These are phyloP conservation scores for Neurospora terricola DNA, from an alignment of 495 filamentous ascomycete species.

Conservation along the genomic window DNA sequence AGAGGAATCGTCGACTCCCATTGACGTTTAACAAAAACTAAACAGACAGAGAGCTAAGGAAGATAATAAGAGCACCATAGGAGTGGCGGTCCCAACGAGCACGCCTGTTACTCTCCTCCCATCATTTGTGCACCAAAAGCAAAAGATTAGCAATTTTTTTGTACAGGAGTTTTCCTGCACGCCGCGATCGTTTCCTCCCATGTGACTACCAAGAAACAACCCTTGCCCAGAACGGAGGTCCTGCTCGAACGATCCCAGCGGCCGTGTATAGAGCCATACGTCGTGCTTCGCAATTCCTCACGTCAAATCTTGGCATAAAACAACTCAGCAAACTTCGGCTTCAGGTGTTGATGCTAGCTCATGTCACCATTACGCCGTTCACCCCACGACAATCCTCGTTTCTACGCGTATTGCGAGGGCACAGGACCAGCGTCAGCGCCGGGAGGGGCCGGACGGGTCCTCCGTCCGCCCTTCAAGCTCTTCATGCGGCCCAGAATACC, in stretches of 20 bases:
- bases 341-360: not conserved
- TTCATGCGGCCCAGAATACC: constrained; percentile 80
- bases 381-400: not conserved
- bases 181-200: not conserved
- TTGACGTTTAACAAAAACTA: not conserved
- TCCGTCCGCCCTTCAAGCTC: constrained; percentile 60
- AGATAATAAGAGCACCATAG: not conserved
- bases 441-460: constrained; percentile 25
- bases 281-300: not conserved
- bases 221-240: not conserved
- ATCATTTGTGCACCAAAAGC: not conserved
- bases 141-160: not conserved
- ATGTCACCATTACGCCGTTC: constrained; percentile 1
- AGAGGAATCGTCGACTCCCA: not conserved
- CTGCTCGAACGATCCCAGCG: not conserved
- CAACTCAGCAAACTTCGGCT: not conserved
- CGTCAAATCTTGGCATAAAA: not conserved
- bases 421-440: constrained; percentile 15
- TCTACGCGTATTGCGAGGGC: constrained; percentile 15
- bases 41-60: not conserved
- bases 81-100: not conserved
- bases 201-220: not conserved
- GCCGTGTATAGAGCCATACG: not conserved
- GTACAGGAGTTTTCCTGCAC: not conserved
- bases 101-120: not conserved